phyloP scores from a whole-genome alignment of 2,329 filamentous ascomycete genomes.

The Didymosphaeria variabile region DNA sequence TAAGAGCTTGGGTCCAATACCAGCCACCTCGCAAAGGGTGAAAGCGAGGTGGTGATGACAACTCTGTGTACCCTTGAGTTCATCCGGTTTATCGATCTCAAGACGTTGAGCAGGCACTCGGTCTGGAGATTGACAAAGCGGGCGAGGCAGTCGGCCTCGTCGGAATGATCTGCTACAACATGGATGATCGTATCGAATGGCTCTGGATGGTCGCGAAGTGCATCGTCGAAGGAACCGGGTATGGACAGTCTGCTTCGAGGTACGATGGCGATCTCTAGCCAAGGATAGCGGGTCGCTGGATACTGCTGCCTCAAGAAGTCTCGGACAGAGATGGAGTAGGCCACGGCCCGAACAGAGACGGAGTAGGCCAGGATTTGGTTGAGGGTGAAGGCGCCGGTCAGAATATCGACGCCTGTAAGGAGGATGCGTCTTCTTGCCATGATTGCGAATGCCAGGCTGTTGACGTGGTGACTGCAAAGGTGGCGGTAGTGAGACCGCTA shows the following conservation, averaged over 20 bases:
- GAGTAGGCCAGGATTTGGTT: constrained; percentile 32
- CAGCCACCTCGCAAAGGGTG: constrained; percentile 40
- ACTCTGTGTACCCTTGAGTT: constrained; percentile 32
- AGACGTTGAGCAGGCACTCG: constrained; percentile 30
- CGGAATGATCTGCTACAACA: constrained; percentile 28
- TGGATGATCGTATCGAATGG: constrained; percentile 41
- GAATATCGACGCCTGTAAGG: constrained; percentile 34
- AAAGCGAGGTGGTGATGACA: constrained; percentile 35
- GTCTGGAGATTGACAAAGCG: constrained; percentile 36
- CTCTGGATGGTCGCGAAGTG: constrained; percentile 25
- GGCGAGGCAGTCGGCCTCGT: constrained; percentile 39
- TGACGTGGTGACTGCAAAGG: constrained; percentile 15
- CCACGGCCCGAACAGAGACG: constrained; percentile 38
- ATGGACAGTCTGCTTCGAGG: constrained; percentile 22
- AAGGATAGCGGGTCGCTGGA: constrained; percentile 17
- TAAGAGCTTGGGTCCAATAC: constrained; percentile 18
- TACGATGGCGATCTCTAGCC: constrained; percentile 34
- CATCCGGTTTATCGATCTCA: constrained; percentile 28
- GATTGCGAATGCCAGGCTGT: constrained; percentile 10
- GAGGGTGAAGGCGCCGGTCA: constrained; percentile 40
- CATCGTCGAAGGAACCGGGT: constrained; percentile 31
- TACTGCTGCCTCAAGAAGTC: constrained; percentile 27
- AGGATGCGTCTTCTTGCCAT: constrained; percentile 37
- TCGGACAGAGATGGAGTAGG: constrained; percentile 20
- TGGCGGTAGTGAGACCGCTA: constrained; percentile 14